These are phyloP conservation scores for Meripilus lineatus DNA, from an alignment of 1,284 basidiomycete genomes.

Conservation along the genomic window DNA sequence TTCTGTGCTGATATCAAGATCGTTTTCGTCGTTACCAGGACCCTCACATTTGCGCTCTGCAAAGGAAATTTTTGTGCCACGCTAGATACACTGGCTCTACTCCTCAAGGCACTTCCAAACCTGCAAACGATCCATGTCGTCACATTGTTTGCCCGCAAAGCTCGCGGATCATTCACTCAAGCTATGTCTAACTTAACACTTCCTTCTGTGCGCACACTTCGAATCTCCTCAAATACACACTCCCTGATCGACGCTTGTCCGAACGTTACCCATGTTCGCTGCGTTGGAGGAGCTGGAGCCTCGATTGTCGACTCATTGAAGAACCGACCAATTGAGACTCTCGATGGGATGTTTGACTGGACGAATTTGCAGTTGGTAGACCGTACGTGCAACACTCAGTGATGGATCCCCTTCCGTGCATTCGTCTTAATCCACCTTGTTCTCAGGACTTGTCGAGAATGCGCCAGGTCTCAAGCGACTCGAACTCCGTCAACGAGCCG, in stretches of 20 bases:
- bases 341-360: conserved; percentile 12
- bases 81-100: background rate
- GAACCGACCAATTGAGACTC: conserved; percentile 2
- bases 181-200: background rate
- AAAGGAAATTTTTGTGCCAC: background rate
- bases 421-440: background rate
- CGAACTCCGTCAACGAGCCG: conserved; percentile 8
- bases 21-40: no score
- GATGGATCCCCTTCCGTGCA: background rate
- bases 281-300: conserved; percentile 4
- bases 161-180: conserved; percentile 2
- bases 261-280: conserved; percentile 9
- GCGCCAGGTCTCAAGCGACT: conserved; percentile 5
- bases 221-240: conserved; percentile 6
- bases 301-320: conserved; percentile 6
- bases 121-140: conserved; percentile 7
- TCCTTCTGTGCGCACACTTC: conserved; percentile 4
- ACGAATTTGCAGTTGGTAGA: conserved; percentile 1
- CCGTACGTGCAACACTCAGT: conserved; percentile 1
- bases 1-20: no score
- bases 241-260: conserved; percentile 6
- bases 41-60: conserved; percentile 3
- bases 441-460: conserved; percentile 4
- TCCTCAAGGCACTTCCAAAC: conserved; percentile 2
- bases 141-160: conserved; percentile 7